Evolutionary conservation across 2,329 filamentous ascomycete species (phyloP).

Genomic region (Septoria linicola): DNA sequence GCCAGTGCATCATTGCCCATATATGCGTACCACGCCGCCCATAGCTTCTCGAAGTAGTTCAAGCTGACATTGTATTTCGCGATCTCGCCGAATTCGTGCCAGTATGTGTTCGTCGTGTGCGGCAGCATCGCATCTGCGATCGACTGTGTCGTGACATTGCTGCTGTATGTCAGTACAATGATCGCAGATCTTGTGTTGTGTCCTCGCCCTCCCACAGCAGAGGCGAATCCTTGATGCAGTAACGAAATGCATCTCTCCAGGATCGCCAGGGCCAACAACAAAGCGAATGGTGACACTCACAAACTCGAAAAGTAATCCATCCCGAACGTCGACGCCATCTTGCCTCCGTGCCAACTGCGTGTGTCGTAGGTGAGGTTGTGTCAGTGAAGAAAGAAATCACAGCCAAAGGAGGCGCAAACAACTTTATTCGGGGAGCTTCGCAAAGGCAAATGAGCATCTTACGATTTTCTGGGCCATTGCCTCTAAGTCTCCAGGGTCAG

Average conservation of each 20-base stretch:
- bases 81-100: slow-evolving; percentile 65
- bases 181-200: too few relatives aligned
- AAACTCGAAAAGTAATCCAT: slow-evolving; percentile 32
- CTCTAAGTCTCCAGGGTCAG: too few relatives aligned
- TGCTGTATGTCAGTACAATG: slow-evolving; percentile 17
- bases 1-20: slow-evolving; percentile 98
- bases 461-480: slow-evolving; percentile 4
- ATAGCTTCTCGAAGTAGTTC: slow-evolving; percentile 82
- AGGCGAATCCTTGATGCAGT: slow-evolving; percentile 8
- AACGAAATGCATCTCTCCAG: slow-evolving; percentile 3
- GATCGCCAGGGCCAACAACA: neutral
- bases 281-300: slow-evolving; percentile 15
- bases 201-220: too few relatives aligned
- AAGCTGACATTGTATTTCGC: slow-evolving; percentile 77
- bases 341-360: neutral
- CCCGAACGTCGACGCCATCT: slow-evolving; percentile 28
- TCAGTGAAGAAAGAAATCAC: neutral
- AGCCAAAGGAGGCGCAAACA: neutral
- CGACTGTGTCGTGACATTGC: slow-evolving; percentile 36
- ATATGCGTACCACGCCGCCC: slow-evolving; percentile 95
- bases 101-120: slow-evolving; percentile 57
- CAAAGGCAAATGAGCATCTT: neutral
- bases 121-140: slow-evolving; percentile 40
- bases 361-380: neutral
- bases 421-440: too few relatives aligned